phyloP scores from a whole-genome alignment of 2,329 filamentous ascomycete genomes.

The Fusarium subglutinans region DNA sequence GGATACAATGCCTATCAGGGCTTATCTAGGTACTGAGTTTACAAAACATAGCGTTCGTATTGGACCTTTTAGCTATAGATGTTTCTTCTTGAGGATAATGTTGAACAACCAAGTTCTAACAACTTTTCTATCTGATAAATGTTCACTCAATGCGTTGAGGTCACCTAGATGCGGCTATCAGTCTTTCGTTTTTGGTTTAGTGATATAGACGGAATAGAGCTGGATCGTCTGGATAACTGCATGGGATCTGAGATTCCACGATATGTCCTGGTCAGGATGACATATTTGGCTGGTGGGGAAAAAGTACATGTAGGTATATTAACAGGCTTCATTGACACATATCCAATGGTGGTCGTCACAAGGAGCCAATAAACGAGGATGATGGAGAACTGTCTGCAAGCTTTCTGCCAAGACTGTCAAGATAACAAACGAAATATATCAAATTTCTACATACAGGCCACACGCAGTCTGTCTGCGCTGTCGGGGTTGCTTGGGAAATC shows the following conservation, averaged over 20 bases:
- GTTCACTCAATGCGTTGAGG: background rate
- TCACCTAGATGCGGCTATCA: background rate
- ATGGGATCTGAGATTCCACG: background rate
- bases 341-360: background rate
- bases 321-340: background rate
- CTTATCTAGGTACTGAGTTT: background rate
- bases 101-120: background rate
- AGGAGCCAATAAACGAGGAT: background rate
- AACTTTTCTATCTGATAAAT: background rate
- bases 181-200: background rate
- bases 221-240: background rate
- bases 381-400: background rate
- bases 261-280: background rate
- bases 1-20: background rate
- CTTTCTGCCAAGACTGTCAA: background rate
- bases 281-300: background rate
- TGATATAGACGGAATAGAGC: background rate
- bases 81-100: background rate
- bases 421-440: conserved; percentile 16
- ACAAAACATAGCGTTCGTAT: background rate
- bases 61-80: background rate
- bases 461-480: conserved; percentile 26
- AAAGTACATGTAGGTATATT: background rate
- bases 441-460: conserved; percentile 41
- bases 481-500: conserved; percentile 8